A percentile compares a stretch with the other conserved stretches of the same genome.
Conservation (phyloP, 23 red algal genomes). For the Gracilaria caudata region DNA sequence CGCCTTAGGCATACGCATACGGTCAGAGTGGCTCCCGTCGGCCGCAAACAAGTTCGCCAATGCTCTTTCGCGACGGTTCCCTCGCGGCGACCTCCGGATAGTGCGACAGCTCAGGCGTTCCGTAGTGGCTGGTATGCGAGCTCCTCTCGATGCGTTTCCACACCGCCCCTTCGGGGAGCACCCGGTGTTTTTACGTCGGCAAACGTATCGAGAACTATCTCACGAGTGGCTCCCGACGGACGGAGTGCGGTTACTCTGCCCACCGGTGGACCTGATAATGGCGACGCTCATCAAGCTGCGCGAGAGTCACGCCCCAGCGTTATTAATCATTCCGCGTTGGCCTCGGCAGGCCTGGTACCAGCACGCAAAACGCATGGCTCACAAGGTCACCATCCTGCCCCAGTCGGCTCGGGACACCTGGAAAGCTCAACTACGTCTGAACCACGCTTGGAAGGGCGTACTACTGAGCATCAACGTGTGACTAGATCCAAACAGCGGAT, state of each 20-base stretch:
- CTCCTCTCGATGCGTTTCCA: background rate
- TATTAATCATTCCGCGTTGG: conserved; percentile 37
- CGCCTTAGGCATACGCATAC: background rate
- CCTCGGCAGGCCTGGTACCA: conserved; percentile 12
- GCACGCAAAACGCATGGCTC: conserved; percentile 2
- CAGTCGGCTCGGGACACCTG: background rate
- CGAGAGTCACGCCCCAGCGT: conserved; percentile 7
- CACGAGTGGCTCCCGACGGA: background rate
- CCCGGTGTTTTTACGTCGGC: background rate
- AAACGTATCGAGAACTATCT: conserved; percentile 1
- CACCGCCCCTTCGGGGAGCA: conserved; percentile 1
- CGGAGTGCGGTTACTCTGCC: conserved; percentile 7
- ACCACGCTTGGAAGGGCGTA: background rate
- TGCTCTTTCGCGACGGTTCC: conserved; percentile 8
- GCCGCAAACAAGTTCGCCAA: conserved; percentile 24
- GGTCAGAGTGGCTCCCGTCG: background rate
- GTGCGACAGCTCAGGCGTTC: background rate
- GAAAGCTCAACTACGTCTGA: background rate
- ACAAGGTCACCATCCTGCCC: background rate
- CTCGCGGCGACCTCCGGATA: conserved; percentile 1
- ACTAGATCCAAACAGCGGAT: background rate
- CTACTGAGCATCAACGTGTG: conserved; percentile 3
- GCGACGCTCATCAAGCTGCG: conserved; percentile 29
- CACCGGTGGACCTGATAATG: conserved; percentile 31
- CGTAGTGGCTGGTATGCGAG: background rate